A percentile compares a stretch with the other conserved stretches of the same genome.
phyloP scores from a whole-genome alignment of 2,329 filamentous ascomycete genomes.

The Colletotrichum sp. region DNA sequence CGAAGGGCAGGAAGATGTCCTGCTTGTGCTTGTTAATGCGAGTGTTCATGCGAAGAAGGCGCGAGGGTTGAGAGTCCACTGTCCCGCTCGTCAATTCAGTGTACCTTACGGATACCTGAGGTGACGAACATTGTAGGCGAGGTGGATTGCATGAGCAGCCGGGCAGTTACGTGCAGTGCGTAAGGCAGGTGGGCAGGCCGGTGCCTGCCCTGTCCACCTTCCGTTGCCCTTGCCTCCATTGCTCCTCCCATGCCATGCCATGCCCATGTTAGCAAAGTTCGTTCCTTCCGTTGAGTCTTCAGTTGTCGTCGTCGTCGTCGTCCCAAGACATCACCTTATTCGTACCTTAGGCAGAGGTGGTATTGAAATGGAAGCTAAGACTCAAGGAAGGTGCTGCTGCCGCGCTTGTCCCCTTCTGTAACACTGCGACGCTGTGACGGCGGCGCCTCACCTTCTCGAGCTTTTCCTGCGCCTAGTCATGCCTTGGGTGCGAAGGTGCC shows the following conservation, averaged over 20 bases:
- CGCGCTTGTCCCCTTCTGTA: constrained; percentile 15
- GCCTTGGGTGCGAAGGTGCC: not conserved
- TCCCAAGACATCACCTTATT: not conserved
- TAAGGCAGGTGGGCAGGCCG: not conserved
- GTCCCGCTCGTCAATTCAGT: not conserved
- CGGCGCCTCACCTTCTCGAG: constrained; percentile 10
- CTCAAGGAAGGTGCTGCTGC: not conserved
- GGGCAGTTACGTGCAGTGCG: not conserved
- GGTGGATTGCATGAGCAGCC: not conserved
- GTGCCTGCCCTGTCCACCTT: not conserved
- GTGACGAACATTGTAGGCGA: not conserved
- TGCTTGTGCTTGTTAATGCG: not conserved
- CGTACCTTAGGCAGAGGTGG: not conserved
- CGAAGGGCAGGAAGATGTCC: not conserved
- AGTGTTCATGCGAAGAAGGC: not conserved
- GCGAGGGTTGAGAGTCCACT: not conserved
- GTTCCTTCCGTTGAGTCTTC: not conserved
- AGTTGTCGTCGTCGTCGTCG: not conserved
- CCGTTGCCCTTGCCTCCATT: not conserved
- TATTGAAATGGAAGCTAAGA: not conserved
- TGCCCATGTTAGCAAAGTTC: not conserved
- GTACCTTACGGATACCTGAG: not conserved
- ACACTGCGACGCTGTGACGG: constrained; percentile 19
- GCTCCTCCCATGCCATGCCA: not conserved
- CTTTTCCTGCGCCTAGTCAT: not conserved